Percentiles rank a stretch among this genome's conserved stretches.
These are phyloP conservation scores for Syncephalastrum racemosum DNA, from an alignment of 371 early-diverging fungal genomes.

Conservation along the genomic window DNA sequence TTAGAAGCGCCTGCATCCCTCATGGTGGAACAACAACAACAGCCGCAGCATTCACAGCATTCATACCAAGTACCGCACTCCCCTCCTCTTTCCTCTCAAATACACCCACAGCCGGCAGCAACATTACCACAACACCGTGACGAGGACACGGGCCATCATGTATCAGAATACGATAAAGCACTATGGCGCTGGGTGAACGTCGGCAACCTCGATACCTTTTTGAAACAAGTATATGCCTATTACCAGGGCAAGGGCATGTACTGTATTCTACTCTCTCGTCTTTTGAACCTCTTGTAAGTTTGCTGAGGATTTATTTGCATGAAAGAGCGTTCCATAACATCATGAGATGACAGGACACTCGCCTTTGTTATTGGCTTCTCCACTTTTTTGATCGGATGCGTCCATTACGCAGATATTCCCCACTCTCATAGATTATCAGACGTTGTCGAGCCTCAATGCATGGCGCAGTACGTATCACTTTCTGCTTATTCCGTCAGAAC, in stretches of 20 bases:
- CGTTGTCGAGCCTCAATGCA: constrained; percentile 78
- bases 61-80: not conserved
- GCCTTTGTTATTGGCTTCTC: constrained; percentile 88
- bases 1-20: constrained; percentile 66
- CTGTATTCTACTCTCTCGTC: constrained; percentile 70
- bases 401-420: constrained; percentile 81
- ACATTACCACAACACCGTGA: constrained; percentile 8
- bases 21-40: constrained; percentile 50
- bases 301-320: constrained; percentile 4
- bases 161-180: constrained; percentile 64
- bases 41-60: constrained; percentile 14
- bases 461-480: constrained; percentile 37
- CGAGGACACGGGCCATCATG: constrained; percentile 28
- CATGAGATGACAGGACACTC: constrained; percentile 70
- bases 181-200: constrained; percentile 84
- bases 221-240: constrained; percentile 80
- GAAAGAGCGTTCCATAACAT: not conserved
- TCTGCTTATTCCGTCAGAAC: constrained; percentile 3
- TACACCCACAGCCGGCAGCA: constrained; percentile 4
- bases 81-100: not conserved
- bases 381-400: constrained; percentile 85
- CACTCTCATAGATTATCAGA: constrained; percentile 66
- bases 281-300: constrained; percentile 74
- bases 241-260: constrained; percentile 80
- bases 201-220: constrained; percentile 79